phyloP scores from a whole-genome alignment of 768 basidiomycete genomes.

The Lentinula edodes region DNA sequence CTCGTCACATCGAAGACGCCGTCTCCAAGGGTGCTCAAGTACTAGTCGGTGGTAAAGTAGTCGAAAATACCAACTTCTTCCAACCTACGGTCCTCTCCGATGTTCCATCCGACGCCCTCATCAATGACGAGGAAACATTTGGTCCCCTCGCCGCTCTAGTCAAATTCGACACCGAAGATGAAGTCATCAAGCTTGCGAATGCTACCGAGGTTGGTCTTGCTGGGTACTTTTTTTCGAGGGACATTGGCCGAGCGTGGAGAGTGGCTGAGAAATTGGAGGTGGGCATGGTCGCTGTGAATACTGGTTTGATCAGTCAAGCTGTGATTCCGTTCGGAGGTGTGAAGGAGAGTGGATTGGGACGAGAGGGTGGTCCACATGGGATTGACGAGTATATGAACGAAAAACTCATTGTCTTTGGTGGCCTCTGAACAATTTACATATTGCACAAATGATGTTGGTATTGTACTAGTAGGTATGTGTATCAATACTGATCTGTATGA shows the following conservation, averaged over 20 bases:
- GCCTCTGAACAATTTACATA: conserved; percentile 26
- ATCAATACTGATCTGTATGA: too few species aligned
- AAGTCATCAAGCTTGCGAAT: conserved; percentile 86
- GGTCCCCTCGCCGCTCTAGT: conserved; percentile 85
- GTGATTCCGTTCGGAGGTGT: conserved; percentile 86
- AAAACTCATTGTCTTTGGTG: conserved; percentile 80
- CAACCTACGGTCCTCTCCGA: conserved; percentile 86
- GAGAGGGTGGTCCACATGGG: conserved; percentile 80
- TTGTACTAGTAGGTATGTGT: not conserved
- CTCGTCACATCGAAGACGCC: conserved; percentile 84
- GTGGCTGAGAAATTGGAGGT: conserved; percentile 94
- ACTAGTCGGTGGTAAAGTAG: conserved; percentile 79
- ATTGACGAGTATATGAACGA: conserved; percentile 85
- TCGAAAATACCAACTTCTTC: conserved; percentile 65
- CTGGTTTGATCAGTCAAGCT: conserved; percentile 72
- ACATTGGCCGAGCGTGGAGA: conserved; percentile 87
- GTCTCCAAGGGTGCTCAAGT: conserved; percentile 80
- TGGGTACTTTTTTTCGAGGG: conserved; percentile 87
- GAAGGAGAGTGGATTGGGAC: conserved; percentile 83
- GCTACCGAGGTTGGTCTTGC: conserved; percentile 79
- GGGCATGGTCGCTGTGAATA: conserved; percentile 86
- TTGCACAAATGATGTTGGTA: not conserved
- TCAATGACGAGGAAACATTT: conserved; percentile 89
- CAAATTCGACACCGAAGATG: conserved; percentile 91
- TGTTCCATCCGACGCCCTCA: conserved; percentile 59